phyloP scores from a whole-genome alignment of 2,329 filamentous ascomycete genomes.

The Stemphylium beticola region DNA sequence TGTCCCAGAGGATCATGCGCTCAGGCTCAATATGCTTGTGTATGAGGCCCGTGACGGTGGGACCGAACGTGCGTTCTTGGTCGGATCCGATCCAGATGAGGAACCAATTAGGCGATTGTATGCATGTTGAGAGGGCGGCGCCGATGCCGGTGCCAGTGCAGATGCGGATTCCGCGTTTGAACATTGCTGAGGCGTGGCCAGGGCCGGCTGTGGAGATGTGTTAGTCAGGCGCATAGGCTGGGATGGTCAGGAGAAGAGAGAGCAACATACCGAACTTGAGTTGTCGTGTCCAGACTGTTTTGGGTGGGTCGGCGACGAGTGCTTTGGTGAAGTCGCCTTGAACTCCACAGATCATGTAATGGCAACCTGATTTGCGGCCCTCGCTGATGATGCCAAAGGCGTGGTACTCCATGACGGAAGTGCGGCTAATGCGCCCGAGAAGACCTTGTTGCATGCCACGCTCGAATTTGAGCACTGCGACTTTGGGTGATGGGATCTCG shows the following conservation, averaged over 20 bases:
- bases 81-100: slow-evolving; percentile 48
- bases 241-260: background rate
- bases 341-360: slow-evolving; percentile 48
- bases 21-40: slow-evolving; percentile 43
- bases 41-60: slow-evolving; percentile 42
- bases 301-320: slow-evolving; percentile 42
- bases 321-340: slow-evolving; percentile 46
- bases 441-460: slow-evolving; percentile 48
- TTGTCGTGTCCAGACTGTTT: slow-evolving; percentile 43
- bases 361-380: slow-evolving; percentile 34
- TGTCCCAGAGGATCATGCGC: slow-evolving; percentile 48
- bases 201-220: slow-evolving; percentile 33
- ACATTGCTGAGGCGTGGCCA: slow-evolving; percentile 46
- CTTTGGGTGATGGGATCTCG: slow-evolving; percentile 45
- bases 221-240: slow-evolving; percentile 14
- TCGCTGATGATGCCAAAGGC: slow-evolving; percentile 48
- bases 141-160: slow-evolving; percentile 47
- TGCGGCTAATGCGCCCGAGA: slow-evolving; percentile 43
- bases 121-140: slow-evolving; percentile 45
- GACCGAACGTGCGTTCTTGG: slow-evolving; percentile 45
- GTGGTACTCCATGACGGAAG: slow-evolving; percentile 48
- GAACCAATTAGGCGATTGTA: slow-evolving; percentile 45
- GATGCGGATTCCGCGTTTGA: slow-evolving; percentile 44
- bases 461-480: slow-evolving; percentile 42
- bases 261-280: slow-evolving; percentile 43